Conservation (phyloP, 2,329 filamentous ascomycete species). For the Drechslerella coelobrocha region DNA sequence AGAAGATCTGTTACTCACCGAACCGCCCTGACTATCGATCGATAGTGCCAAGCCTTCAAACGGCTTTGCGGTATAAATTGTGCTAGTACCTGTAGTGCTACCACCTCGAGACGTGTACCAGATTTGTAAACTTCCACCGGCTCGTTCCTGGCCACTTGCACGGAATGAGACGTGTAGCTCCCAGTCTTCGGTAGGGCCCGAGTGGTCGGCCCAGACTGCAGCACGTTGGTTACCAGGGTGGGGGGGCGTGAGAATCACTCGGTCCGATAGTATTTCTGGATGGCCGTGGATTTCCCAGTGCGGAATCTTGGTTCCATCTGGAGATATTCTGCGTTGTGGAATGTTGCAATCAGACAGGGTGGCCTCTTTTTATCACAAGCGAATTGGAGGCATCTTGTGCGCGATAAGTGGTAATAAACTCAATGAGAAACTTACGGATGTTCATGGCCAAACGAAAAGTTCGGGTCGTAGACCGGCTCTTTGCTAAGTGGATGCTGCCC, state of each 20-base stretch:
- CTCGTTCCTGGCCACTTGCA: conserved; percentile 81
- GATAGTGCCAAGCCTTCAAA: conserved; percentile 93
- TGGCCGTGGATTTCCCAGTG: conserved; percentile 66
- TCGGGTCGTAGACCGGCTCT: conserved; percentile 23
- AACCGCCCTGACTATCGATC: conserved; percentile 79
- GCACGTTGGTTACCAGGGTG: conserved; percentile 84
- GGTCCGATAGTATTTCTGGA: conserved; percentile 79
- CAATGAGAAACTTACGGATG: conserved; percentile 32
- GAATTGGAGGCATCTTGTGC: not conserved
- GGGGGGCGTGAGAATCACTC: conserved; percentile 87
- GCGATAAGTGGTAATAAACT: not conserved
- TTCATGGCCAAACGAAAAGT: conserved; percentile 35
- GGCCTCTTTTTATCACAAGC: conserved; percentile 17
- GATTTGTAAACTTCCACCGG: conserved; percentile 86
- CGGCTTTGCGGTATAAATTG: conserved; percentile 55
- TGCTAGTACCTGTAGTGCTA: conserved; percentile 63
- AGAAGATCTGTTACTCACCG: conserved; percentile 58
- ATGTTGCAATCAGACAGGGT: conserved; percentile 37
- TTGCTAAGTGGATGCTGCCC: conserved; percentile 31
- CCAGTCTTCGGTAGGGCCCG: conserved; percentile 74
- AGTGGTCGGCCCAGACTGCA: conserved; percentile 76
- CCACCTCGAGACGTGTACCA: conserved; percentile 64
- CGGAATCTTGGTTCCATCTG: conserved; percentile 65
- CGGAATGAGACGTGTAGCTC: conserved; percentile 85
- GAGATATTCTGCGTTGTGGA: conserved; percentile 66